Evolutionary conservation across 2,329 filamentous ascomycete genomes (phyloP).

Genomic region (Kalaharituber pfeilii): DNA sequence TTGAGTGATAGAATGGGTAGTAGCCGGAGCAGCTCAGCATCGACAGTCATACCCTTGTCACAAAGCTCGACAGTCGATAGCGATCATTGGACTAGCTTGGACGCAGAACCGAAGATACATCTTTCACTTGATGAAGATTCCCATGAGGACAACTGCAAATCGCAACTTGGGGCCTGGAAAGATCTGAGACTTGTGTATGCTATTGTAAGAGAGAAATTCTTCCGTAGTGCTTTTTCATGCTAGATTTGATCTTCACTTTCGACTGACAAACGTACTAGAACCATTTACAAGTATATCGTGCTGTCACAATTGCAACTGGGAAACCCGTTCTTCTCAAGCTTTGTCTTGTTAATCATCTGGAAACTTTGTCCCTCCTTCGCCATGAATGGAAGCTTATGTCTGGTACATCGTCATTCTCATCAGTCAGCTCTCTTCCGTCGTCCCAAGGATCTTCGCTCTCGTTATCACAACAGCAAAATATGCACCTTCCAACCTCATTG

Average conservation of each 20-base stretch:
- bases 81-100: background rate
- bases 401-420: constrained; percentile 6
- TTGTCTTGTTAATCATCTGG: constrained; percentile 21
- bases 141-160: background rate
- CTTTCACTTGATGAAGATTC: background rate
- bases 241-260: background rate
- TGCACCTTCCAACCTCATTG: constrained; percentile 8
- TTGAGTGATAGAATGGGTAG: background rate
- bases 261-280: constrained; percentile 14
- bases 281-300: constrained; percentile 22
- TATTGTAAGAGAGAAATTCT: constrained; percentile 19
- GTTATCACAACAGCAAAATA: background rate
- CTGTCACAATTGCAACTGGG: constrained; percentile 15
- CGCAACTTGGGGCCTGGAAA: constrained; percentile 1
- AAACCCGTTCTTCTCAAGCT: constrained; percentile 21
- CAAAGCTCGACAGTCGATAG: background rate
- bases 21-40: background rate
- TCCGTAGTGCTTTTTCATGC: constrained; percentile 1
- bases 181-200: constrained; percentile 15
- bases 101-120: background rate
- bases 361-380: constrained; percentile 21
- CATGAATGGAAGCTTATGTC: constrained; percentile 23
- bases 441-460: constrained; percentile 11
- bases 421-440: constrained; percentile 10
- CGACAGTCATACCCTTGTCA: background rate